phyloP scores from a whole-genome alignment of 345 rosid genomes.

The Camelina laxa region DNA sequence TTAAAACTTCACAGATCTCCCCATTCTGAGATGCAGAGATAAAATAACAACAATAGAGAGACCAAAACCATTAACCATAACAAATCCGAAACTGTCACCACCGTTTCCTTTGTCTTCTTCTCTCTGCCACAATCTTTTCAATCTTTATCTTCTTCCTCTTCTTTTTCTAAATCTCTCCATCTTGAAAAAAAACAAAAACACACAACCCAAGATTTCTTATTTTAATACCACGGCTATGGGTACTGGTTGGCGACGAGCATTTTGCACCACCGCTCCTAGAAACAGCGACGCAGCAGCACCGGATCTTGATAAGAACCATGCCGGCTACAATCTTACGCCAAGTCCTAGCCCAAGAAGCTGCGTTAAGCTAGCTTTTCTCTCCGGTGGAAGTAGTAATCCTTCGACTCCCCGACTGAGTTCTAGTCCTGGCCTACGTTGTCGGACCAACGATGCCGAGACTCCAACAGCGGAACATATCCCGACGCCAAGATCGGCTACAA shows the following conservation, averaged over 20 bases:
- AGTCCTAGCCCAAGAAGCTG: slow-evolving; percentile 62
- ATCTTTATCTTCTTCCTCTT: slow-evolving; percentile 14
- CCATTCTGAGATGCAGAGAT: slow-evolving; percentile 14
- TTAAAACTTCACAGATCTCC: background rate
- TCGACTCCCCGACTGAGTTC: slow-evolving; percentile 62
- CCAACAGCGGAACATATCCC: slow-evolving; percentile 41
- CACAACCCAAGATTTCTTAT: background rate
- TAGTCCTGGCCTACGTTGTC: slow-evolving; percentile 60
- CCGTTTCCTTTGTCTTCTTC: slow-evolving; percentile 34
- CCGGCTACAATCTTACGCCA: slow-evolving; percentile 29
- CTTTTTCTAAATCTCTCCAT: background rate
- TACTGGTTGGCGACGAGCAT: slow-evolving; percentile 97
- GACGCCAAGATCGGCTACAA: slow-evolving; percentile 42
- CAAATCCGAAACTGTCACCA: slow-evolving; percentile 32
- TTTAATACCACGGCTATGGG: slow-evolving; percentile 53
- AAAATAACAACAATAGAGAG: slow-evolving; percentile 16
- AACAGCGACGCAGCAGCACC: slow-evolving; percentile 51
- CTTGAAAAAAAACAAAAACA: background rate
- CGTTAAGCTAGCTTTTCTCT: slow-evolving; percentile 60
- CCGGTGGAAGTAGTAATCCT: slow-evolving; percentile 71
- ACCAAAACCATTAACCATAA: slow-evolving; percentile 4
- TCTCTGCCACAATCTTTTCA: slow-evolving; percentile 24
- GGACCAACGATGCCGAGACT: slow-evolving; percentile 39
- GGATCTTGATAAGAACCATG: slow-evolving; percentile 44
- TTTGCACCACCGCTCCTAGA: slow-evolving; percentile 78